Conservation (phyloP, 805 yeast species). For the Clavispora phyllophila region DNA sequence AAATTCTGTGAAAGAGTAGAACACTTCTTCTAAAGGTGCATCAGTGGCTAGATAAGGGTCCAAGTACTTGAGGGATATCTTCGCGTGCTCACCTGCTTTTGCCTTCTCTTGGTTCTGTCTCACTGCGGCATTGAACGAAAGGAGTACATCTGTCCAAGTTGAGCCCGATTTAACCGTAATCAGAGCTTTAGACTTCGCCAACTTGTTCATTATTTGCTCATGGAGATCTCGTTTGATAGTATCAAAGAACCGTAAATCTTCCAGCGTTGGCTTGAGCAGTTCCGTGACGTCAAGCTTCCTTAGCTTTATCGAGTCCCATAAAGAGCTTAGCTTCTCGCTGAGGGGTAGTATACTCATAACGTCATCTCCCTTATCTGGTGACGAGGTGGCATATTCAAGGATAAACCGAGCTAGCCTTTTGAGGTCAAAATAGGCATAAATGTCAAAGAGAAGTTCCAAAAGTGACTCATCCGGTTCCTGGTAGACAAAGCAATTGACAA, state of each 20-base stretch:
- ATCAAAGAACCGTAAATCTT: constrained; percentile 24
- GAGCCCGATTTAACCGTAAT: constrained; percentile 5
- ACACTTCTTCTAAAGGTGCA: constrained; percentile 42
- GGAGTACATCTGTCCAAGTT: constrained; percentile 26
- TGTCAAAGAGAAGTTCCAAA: constrained; percentile 43
- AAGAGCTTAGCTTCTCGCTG: constrained; percentile 10
- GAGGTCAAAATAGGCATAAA: constrained; percentile 47
- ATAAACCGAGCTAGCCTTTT: constrained; percentile 48
- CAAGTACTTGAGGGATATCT: constrained; percentile 37
- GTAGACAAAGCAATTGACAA: constrained; percentile 59
- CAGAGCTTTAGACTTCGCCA: constrained; percentile 5
- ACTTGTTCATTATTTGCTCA: constrained; percentile 14
- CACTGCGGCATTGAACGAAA: constrained; percentile 30
- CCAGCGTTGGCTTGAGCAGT: neutral
- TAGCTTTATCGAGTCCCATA: neutral
- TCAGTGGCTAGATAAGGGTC: constrained; percentile 53
- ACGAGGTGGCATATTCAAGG: constrained; percentile 54
- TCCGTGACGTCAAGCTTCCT: neutral
- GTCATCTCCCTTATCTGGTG: constrained; percentile 40
- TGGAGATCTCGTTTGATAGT: constrained; percentile 29
- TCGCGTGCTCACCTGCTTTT: constrained; percentile 29
- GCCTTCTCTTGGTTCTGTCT: constrained; percentile 28
- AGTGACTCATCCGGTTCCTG: constrained; percentile 62
- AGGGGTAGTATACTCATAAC: constrained; percentile 25
- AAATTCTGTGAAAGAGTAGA: constrained; percentile 20